These are phyloP conservation scores for Chaetomium sp. DNA, from an alignment of 2,329 filamentous ascomycete species.

Conservation along the genomic window DNA sequence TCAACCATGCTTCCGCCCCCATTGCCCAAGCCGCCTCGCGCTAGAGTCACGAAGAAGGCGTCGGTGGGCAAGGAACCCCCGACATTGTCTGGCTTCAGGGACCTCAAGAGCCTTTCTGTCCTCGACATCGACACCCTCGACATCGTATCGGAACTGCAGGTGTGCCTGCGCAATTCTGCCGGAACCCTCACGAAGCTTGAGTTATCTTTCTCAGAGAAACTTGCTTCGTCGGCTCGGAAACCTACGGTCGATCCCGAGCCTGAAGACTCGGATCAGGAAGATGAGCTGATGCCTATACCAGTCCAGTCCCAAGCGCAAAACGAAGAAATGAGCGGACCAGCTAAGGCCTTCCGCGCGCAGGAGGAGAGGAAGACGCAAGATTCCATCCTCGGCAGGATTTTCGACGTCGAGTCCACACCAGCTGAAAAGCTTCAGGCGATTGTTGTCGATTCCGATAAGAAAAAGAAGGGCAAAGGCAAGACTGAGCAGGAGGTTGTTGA, in stretches of 20 bases:
- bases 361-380: slow-evolving; percentile 60
- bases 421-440: slow-evolving; percentile 39
- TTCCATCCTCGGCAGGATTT: slow-evolving; percentile 53
- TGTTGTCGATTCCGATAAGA: slow-evolving; percentile 18
- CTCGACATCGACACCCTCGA: slow-evolving; percentile 64
- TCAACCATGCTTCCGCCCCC: slow-evolving; percentile 40
- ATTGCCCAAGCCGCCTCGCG: slow-evolving; percentile 43
- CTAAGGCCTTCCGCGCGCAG: slow-evolving; percentile 51
- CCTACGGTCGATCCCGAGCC: slow-evolving; percentile 44
- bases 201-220: slow-evolving; percentile 59
- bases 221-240: slow-evolving; percentile 53
- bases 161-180: slow-evolving; percentile 57
- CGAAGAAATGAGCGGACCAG: slow-evolving; percentile 46
- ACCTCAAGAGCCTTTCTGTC: slow-evolving; percentile 55
- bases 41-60: slow-evolving; percentile 41
- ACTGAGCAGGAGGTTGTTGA: slow-evolving; percentile 42
- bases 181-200: slow-evolving; percentile 57
- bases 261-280: slow-evolving; percentile 53
- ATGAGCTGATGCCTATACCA: slow-evolving; percentile 55
- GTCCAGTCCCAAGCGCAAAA: slow-evolving; percentile 36
- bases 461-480: slow-evolving; percentile 32
- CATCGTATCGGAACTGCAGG: slow-evolving; percentile 56
- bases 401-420: slow-evolving; percentile 51
- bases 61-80: slow-evolving; percentile 46
- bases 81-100: slow-evolving; percentile 60